Conservation (phyloP, 2,329 filamentous ascomycete species). For the Stachybotrys chartarum region DNA sequence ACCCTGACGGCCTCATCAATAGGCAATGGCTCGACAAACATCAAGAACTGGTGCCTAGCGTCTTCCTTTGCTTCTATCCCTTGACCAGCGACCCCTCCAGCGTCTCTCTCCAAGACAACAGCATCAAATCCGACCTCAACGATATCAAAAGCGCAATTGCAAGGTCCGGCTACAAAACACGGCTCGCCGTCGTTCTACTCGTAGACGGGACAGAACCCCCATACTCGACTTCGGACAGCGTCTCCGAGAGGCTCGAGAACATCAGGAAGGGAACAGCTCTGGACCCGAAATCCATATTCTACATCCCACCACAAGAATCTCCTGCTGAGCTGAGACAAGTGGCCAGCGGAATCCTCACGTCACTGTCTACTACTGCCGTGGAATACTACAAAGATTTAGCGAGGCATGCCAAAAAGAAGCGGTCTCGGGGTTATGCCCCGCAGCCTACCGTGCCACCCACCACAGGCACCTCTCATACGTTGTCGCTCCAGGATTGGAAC, state of each 20-base stretch:
- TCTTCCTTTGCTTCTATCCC: conserved; percentile 74
- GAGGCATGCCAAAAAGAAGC: conserved; percentile 87
- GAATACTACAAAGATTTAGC: conserved; percentile 94
- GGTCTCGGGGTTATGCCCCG: conserved; percentile 68
- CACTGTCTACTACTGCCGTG: conserved; percentile 65
- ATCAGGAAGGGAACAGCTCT: conserved; percentile 75
- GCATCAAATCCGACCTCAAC: conserved; percentile 81
- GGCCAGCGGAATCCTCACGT: conserved; percentile 63
- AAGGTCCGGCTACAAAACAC: conserved; percentile 68
- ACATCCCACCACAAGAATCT: conserved; percentile 68
- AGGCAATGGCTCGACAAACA: conserved; percentile 83
- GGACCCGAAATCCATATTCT: conserved; percentile 80
- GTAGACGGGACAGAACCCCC: conserved; percentile 18
- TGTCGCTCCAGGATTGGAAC: conserved; percentile 86
- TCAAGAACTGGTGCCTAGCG: conserved; percentile 73
- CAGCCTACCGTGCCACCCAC: conserved; percentile 78
- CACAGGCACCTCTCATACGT: conserved; percentile 72
- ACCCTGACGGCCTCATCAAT: conserved; percentile 83
- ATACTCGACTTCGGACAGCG: conserved; percentile 52
- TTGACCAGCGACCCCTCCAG: conserved; percentile 67
- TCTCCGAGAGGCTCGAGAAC: conserved; percentile 64
- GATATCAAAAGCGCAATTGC: conserved; percentile 61
- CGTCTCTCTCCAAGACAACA: conserved; percentile 75
- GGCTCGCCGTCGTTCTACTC: conserved; percentile 61
- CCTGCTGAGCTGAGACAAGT: conserved; percentile 66